phyloP scores from a whole-genome alignment of 2,329 filamentous ascomycete species.

The Cercospora zeina region DNA sequence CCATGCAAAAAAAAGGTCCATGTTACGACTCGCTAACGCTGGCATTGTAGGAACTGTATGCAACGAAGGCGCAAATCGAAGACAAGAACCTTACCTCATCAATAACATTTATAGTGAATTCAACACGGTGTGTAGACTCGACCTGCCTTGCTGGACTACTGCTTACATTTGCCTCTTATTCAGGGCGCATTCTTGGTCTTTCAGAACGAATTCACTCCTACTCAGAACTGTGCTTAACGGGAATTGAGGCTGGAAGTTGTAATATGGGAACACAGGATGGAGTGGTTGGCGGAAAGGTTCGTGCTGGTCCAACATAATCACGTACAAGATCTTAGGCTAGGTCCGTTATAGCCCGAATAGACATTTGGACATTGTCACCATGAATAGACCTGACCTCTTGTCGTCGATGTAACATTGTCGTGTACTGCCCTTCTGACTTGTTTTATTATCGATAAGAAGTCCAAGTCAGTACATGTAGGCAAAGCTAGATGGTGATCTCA shows the following conservation, averaged over 20 bases:
- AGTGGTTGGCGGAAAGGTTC: background rate
- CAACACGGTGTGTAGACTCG: slow-evolving; percentile 27
- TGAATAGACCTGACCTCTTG: too few species aligned
- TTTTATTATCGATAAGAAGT: too few species aligned
- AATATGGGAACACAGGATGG: background rate
- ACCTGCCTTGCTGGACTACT: background rate
- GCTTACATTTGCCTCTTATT: background rate
- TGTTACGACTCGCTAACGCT: too few species aligned
- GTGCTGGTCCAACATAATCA: too few species aligned
- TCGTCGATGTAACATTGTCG: too few species aligned
- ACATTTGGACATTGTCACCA: too few species aligned
- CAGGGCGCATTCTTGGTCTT: slow-evolving; percentile 20
- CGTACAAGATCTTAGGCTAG: too few species aligned
- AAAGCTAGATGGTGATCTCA: too few species aligned
- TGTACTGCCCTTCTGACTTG: too few species aligned
- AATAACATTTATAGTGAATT: slow-evolving; percentile 33
- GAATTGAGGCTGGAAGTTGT: background rate
- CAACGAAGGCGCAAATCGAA: slow-evolving; percentile 8
- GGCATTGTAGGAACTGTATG: background rate
- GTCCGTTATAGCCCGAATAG: too few species aligned
- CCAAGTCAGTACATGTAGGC: too few species aligned
- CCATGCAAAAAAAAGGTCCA: background rate
- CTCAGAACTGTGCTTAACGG: background rate
- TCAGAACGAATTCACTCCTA: slow-evolving; percentile 9
- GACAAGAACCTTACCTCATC: slow-evolving; percentile 32